Conservation (phyloP, 2,329 filamentous ascomycete genomes). For the Sclerotinia subarctica region DNA sequence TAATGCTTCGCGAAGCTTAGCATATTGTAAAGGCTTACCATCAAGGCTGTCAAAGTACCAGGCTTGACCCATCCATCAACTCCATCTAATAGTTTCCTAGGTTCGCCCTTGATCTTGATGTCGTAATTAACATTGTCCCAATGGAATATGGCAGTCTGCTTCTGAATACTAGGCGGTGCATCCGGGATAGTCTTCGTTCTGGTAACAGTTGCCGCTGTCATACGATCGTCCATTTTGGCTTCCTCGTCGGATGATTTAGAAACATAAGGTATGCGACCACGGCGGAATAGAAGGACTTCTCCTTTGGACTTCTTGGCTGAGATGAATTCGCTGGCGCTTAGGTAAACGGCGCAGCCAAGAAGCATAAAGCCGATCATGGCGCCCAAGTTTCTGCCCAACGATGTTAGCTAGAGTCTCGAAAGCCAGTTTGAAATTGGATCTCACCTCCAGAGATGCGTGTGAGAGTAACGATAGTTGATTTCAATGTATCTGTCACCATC, state of each 20-base stretch:
- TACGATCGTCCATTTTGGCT: slow-evolving; percentile 26
- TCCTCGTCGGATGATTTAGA: slow-evolving; percentile 28
- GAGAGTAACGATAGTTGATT: slow-evolving; percentile 55
- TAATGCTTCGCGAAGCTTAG: not conserved
- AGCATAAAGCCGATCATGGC: slow-evolving; percentile 63
- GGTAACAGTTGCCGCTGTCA: slow-evolving; percentile 41
- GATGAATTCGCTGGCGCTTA: slow-evolving; percentile 61
- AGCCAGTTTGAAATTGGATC: not conserved
- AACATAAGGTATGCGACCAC: slow-evolving; percentile 51
- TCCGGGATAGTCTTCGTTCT: slow-evolving; percentile 53
- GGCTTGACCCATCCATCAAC: slow-evolving; percentile 94
- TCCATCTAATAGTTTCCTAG: slow-evolving; percentile 73
- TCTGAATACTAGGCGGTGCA: slow-evolving; percentile 35
- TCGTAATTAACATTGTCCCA: slow-evolving; percentile 50
- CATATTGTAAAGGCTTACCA: slow-evolving; percentile 44
- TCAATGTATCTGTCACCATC: slow-evolving; percentile 58
- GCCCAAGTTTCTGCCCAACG: slow-evolving; percentile 55
- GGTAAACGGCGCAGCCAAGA: slow-evolving; percentile 60
- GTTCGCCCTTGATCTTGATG: slow-evolving; percentile 73
- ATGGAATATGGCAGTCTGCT: slow-evolving; percentile 53
- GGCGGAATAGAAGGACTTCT: slow-evolving; percentile 72
- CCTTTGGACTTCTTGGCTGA: slow-evolving; percentile 71
- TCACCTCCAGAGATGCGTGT: slow-evolving; percentile 60
- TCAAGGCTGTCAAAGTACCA: slow-evolving; percentile 82
- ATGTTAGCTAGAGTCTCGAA: slow-evolving; percentile 31